Conservation (phyloP, 805 yeast species). For the Naumovozyma dairenensis region DNA sequence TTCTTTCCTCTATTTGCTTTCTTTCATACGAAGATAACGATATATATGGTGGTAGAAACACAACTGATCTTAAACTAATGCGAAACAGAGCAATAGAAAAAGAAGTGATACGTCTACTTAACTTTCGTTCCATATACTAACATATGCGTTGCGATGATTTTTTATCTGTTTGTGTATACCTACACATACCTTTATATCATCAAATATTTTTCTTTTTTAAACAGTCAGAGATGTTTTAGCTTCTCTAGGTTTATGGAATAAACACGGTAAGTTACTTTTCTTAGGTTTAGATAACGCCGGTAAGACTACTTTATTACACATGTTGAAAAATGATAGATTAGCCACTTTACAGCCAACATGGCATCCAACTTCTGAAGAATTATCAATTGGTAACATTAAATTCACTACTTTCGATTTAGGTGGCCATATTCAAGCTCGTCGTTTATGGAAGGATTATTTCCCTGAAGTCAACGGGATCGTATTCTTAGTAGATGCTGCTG, state of each 20-base stretch:
- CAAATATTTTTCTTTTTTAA: constrained; percentile 3
- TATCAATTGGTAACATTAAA: constrained; percentile 90
- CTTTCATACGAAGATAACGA: too few relatives aligned
- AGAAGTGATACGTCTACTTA: too few relatives aligned
- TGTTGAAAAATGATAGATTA: constrained; percentile 88
- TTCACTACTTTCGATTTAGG: constrained; percentile 98
- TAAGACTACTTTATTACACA: constrained; percentile 80
- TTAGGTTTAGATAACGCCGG: constrained; percentile 97
- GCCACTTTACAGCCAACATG: constrained; percentile 96
- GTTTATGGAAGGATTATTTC: constrained; percentile 98
- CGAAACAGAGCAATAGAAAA: too few relatives aligned
- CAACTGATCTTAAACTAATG: too few relatives aligned
- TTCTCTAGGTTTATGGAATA: constrained; percentile 77
- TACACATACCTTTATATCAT: background rate
- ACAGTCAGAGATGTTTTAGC: constrained; percentile 66
- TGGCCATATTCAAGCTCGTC: constrained; percentile 97
- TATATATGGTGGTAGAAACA: too few relatives aligned
- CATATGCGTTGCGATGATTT: background rate
- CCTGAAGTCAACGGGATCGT: constrained; percentile 99
- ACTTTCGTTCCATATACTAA: too few relatives aligned
- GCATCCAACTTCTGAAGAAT: constrained; percentile 97
- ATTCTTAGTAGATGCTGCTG: constrained; percentile 93
- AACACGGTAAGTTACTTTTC: constrained; percentile 92
- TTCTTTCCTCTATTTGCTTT: too few relatives aligned
- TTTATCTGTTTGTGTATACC: background rate